Percentiles rank a stretch among this genome's conserved stretches.
Evolutionary conservation across 257 asterid genomes (phyloP).

Genomic region (Capsicum pubescens): DNA sequence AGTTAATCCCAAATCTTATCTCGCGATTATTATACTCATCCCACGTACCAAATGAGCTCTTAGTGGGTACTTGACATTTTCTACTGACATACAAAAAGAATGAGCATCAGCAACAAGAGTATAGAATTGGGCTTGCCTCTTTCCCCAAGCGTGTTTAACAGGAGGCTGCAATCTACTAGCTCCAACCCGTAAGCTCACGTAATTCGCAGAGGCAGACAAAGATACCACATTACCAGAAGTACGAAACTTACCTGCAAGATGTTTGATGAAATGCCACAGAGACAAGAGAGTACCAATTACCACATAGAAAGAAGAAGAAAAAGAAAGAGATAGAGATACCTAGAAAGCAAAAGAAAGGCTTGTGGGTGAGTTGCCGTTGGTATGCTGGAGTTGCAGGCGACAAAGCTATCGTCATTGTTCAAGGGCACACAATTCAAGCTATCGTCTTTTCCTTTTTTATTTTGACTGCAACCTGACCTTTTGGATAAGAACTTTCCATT

Average conservation of each 20-base stretch:
- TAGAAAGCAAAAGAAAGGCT: slow-evolving; percentile 49
- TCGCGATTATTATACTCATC: no score
- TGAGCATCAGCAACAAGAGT: not conserved
- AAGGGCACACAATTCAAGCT: not conserved
- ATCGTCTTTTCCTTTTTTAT: not conserved
- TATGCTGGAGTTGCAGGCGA: slow-evolving; percentile 63
- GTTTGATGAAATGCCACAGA: slow-evolving; percentile 16
- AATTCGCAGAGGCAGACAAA: slow-evolving; percentile 70
- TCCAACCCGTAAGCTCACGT: slow-evolving; percentile 58
- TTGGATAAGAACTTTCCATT: slow-evolving; percentile 25
- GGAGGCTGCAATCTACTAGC: slow-evolving; percentile 48
- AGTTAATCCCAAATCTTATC: no score
- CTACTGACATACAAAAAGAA: not conserved
- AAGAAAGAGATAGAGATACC: slow-evolving; percentile 29
- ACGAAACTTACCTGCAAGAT: slow-evolving; percentile 51
- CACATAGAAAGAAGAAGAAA: not conserved
- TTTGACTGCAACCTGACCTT: not conserved
- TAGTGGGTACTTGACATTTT: not conserved
- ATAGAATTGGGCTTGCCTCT: slow-evolving; percentile 49
- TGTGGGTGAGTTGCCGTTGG: slow-evolving; percentile 34
- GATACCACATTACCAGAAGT: slow-evolving; percentile 41
- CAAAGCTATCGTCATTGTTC: slow-evolving; percentile 60
- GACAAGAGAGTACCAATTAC: not conserved
- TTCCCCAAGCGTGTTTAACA: slow-evolving; percentile 41
- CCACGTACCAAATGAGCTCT: no score